Conservation (phyloP, 495 filamentous ascomycete species). For the Corynascus novoguineensis region DNA sequence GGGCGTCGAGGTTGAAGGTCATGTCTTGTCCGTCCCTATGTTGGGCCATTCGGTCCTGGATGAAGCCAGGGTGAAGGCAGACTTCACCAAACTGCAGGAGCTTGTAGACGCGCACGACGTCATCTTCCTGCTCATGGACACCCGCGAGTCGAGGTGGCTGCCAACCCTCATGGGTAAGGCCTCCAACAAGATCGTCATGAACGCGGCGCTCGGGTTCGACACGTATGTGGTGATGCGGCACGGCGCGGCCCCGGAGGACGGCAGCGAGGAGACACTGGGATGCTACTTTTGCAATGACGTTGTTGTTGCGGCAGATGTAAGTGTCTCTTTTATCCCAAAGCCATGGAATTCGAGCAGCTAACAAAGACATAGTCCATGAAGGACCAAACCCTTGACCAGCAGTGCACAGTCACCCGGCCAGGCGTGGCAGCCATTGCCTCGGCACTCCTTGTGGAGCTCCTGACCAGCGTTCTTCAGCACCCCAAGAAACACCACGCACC, state of each 20-base stretch:
- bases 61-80: slow-evolving; percentile 55
- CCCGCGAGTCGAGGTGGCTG: slow-evolving; percentile 87
- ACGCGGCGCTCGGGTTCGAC: slow-evolving; percentile 93
- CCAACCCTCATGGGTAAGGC: slow-evolving; percentile 98
- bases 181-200: slow-evolving; percentile 88
- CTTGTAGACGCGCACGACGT: slow-evolving; percentile 85
- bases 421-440: slow-evolving; percentile 90
- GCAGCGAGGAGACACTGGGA: slow-evolving; percentile 61
- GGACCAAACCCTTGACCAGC: slow-evolving; percentile 91
- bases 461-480: slow-evolving; percentile 86
- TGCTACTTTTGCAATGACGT: slow-evolving; percentile 99
- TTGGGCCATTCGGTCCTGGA: slow-evolving; percentile 81
- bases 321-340: slow-evolving; percentile 29
- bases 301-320: slow-evolving; percentile 87
- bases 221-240: slow-evolving; percentile 97
- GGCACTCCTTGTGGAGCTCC: slow-evolving; percentile 82
- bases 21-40: slow-evolving; percentile 86
- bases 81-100: slow-evolving; percentile 68
- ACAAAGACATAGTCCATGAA: slow-evolving; percentile 71
- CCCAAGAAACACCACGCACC: slow-evolving; percentile 59
- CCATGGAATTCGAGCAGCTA: slow-evolving; percentile 28
- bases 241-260: slow-evolving; percentile 54
- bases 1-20: slow-evolving; percentile 72
- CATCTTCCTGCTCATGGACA: slow-evolving; percentile 95
- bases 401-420: slow-evolving; percentile 94